A percentile compares a stretch with the other conserved stretches of the same genome.
These are phyloP conservation scores for Termitomyces sp. DNA, from an alignment of 768 basidiomycete genomes.

Conservation along the genomic window DNA sequence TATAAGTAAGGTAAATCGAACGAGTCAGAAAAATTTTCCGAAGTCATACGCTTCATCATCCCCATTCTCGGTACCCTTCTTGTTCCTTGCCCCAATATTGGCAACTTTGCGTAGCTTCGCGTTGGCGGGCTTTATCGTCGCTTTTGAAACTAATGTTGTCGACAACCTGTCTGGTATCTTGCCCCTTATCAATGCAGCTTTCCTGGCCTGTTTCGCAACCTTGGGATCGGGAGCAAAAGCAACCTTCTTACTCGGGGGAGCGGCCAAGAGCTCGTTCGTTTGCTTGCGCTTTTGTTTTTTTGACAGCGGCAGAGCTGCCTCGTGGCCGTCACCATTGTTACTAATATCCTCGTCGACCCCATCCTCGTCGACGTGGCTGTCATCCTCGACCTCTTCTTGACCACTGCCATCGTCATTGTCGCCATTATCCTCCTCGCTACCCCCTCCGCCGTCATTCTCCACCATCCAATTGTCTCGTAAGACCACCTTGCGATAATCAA, in stretches of 20 bases:
- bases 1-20: too few relatives aligned
- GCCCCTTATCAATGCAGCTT: slow-evolving; percentile 5
- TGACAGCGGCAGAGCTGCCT: slow-evolving; percentile 23
- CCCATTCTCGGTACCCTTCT: slow-evolving; percentile 16
- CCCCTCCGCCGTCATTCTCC: slow-evolving; percentile 1
- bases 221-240: slow-evolving; percentile 36
- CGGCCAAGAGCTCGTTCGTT: slow-evolving; percentile 19
- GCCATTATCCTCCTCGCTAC: slow-evolving; percentile 25
- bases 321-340: slow-evolving; percentile 40
- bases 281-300: slow-evolving; percentile 46
- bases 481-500: slow-evolving; percentile 34
- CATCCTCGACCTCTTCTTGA: slow-evolving; percentile 32
- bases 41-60: slow-evolving; percentile 47
- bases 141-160: slow-evolving; percentile 11
- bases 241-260: slow-evolving; percentile 46
- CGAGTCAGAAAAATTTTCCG: slow-evolving; percentile 38
- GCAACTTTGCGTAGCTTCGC: slow-evolving; percentile 22
- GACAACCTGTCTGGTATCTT: slow-evolving; percentile 8
- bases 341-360: slow-evolving; percentile 26
- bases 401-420: slow-evolving; percentile 29
- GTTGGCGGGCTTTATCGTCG: slow-evolving; percentile 15
- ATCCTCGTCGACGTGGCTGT: slow-evolving; percentile 33
- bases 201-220: slow-evolving; percentile 14
- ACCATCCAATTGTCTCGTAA: slow-evolving; percentile 34
- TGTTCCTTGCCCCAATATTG: slow-evolving; percentile 22